Evolutionary conservation across 768 basidiomycete genomes (phyloP).

Genomic region (Rickenella mellea): DNA sequence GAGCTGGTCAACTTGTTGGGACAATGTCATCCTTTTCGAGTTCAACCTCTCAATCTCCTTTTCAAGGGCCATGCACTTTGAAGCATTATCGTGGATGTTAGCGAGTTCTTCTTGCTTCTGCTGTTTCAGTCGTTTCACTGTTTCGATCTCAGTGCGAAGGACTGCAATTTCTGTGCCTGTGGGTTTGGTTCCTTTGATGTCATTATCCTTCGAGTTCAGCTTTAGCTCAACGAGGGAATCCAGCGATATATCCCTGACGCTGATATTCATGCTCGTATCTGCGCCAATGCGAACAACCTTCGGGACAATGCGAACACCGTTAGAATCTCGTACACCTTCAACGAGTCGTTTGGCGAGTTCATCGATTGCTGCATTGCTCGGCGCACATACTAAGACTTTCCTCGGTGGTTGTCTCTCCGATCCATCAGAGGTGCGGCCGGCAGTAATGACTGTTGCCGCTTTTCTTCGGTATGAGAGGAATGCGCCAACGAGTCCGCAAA

Average conservation of each 20-base stretch:
- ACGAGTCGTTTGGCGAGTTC: slow-evolving; percentile 87
- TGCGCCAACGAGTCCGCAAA: slow-evolving; percentile 85
- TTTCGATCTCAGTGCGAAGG: slow-evolving; percentile 60
- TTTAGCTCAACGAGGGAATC: slow-evolving; percentile 80
- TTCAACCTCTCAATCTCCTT: slow-evolving; percentile 64
- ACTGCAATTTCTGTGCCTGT: slow-evolving; percentile 45
- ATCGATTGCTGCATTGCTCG: slow-evolving; percentile 97
- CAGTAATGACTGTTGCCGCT: slow-evolving; percentile 39
- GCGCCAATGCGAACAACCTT: slow-evolving; percentile 90
- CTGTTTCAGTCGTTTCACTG: slow-evolving; percentile 49
- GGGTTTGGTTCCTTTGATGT: slow-evolving; percentile 35
- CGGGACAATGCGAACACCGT: slow-evolving; percentile 43
- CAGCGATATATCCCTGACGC: slow-evolving; percentile 78
- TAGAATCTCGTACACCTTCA: slow-evolving; percentile 56
- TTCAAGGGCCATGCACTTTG: slow-evolving; percentile 46
- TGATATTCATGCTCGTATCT: slow-evolving; percentile 62
- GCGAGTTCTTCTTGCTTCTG: slow-evolving; percentile 55
- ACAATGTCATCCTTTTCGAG: slow-evolving; percentile 50
- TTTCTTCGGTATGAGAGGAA: slow-evolving; percentile 56
- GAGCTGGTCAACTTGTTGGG: slow-evolving; percentile 62
- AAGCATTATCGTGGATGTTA: slow-evolving; percentile 44
- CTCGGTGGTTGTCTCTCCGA: slow-evolving; percentile 41
- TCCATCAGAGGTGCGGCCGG: slow-evolving; percentile 30
- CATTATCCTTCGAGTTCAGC: slow-evolving; percentile 34
- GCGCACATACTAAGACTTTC: slow-evolving; percentile 87